Percentiles rank a stretch among this genome's conserved stretches.
Evolutionary conservation across 306 rosid genomes (phyloP).

Genomic region (Oxytropis ochrocephala): DNA sequence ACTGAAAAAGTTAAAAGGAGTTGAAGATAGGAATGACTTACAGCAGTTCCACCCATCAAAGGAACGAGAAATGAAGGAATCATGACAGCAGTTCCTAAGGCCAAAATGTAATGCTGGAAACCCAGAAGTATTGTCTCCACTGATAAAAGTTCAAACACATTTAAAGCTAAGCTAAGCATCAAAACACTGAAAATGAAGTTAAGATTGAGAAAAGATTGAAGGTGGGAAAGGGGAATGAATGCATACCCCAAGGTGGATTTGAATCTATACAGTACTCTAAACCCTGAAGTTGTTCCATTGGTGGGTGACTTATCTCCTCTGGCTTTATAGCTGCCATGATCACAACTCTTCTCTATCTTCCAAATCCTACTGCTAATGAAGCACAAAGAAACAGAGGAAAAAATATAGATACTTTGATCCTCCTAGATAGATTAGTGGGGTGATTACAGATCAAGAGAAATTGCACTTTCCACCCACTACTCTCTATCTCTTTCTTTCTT

Average conservation of each 20-base stretch:
- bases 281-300: conserved; percentile 98
- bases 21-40: conserved; percentile 30
- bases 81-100: conserved; percentile 97
- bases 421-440: neutral
- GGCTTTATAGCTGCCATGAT: conserved; percentile 72
- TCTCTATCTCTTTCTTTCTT: neutral
- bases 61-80: conserved; percentile 95
- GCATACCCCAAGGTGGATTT: conserved; percentile 95
- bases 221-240: neutral
- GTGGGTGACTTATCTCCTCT: conserved; percentile 81
- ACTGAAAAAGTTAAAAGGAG: neutral
- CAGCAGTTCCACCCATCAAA: conserved; percentile 89
- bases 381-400: conserved; percentile 10
- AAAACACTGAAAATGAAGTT: neutral
- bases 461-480: conserved; percentile 38
- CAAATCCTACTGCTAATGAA: conserved; percentile 22
- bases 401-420: neutral
- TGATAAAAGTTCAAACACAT: conserved; percentile 33
- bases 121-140: conserved; percentile 88
- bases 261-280: conserved; percentile 96
- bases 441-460: conserved; percentile 22
- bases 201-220: conserved; percentile 12
- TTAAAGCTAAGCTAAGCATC: neutral
- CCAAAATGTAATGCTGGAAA: conserved; percentile 94
- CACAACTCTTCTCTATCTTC: conserved; percentile 19